phyloP scores from a whole-genome alignment of 371 early-diverging fungal species.

The Mucor plumbeus region DNA sequence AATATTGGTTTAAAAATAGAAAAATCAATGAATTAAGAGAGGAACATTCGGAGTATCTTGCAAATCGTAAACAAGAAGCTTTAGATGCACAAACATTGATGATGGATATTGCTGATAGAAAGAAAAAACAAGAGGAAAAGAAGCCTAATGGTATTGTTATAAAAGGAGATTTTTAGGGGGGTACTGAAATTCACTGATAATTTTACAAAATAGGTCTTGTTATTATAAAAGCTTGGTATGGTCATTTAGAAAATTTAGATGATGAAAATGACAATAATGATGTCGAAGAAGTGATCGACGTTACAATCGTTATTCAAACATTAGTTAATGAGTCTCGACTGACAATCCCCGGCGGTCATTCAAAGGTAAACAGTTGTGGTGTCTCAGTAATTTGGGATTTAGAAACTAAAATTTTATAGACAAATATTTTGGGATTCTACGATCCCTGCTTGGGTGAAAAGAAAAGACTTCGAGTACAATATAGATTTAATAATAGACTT shows the following conservation, averaged over 20 bases:
- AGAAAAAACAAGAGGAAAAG: conserved; percentile 67
- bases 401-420: conserved; percentile 39
- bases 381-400: neutral
- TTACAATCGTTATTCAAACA: conserved; percentile 83
- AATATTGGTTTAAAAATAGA: conserved; percentile 34
- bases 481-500: conserved; percentile 81
- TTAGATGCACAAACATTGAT: conserved; percentile 78
- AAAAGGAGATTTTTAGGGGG: neutral
- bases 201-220: conserved; percentile 66
- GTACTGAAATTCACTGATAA: neutral
- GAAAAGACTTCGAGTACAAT: conserved; percentile 83
- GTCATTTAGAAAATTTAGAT: conserved; percentile 64
- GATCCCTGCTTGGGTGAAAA: conserved; percentile 93
- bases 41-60: conserved; percentile 78
- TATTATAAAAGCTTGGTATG: conserved; percentile 88
- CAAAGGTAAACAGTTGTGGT: conserved; percentile 70
- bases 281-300: conserved; percentile 73
- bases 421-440: conserved; percentile 91
- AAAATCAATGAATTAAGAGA: conserved; percentile 76
- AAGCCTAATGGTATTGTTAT: conserved; percentile 57
- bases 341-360: conserved; percentile 83
- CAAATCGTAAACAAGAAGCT: conserved; percentile 77
- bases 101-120: conserved; percentile 71
- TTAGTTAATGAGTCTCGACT: conserved; percentile 86
- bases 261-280: conserved; percentile 36